phyloP scores from a whole-genome alignment of 2,329 filamentous ascomycete species.

The Capronia epimyces region DNA sequence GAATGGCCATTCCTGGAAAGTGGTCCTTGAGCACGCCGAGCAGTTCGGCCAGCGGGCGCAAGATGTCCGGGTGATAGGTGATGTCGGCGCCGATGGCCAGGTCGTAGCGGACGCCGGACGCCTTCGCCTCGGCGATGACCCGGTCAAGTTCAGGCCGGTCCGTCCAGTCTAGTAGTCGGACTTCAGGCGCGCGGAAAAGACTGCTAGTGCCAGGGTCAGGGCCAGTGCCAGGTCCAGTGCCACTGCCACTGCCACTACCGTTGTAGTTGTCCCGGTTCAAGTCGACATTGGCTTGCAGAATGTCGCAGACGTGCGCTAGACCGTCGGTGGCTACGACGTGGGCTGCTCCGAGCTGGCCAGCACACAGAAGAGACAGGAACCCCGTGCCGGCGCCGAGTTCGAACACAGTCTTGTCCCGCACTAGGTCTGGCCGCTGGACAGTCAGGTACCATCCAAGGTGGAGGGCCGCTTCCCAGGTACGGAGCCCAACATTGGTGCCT shows the following conservation, averaged over 20 bases:
- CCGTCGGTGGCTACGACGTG: conserved; percentile 59
- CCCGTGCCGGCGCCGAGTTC: conserved; percentile 65
- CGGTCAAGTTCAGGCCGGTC: conserved; percentile 20
- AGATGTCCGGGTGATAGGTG: conserved; percentile 28
- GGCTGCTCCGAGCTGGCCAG: conserved; percentile 51
- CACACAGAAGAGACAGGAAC: conserved; percentile 59
- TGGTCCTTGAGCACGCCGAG: conserved; percentile 16
- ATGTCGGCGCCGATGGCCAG: conserved; percentile 27
- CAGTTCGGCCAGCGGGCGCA: conserved; percentile 23
- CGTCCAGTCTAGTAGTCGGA: conserved; percentile 25
- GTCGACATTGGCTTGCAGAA: conserved; percentile 36
- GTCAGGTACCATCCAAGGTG: conserved; percentile 58
- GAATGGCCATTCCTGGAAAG: conserved; percentile 38
- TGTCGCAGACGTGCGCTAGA: conserved; percentile 43
- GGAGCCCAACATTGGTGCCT: conserved; percentile 56
- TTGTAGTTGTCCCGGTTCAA: conserved; percentile 32
- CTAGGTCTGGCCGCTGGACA: conserved; percentile 40
- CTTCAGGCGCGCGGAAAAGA: conserved; percentile 10
- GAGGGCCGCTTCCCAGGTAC: conserved; percentile 65
- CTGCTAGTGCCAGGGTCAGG: too few species aligned
- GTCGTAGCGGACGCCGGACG: conserved; percentile 10
- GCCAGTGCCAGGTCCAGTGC: too few species aligned
- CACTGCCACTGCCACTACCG: too few species aligned
- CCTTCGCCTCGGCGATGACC: conserved; percentile 8
- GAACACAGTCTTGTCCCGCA: conserved; percentile 52